phyloP scores from a whole-genome alignment of 495 filamentous ascomycete species.

The Paragyromitra xinjiangensis region DNA sequence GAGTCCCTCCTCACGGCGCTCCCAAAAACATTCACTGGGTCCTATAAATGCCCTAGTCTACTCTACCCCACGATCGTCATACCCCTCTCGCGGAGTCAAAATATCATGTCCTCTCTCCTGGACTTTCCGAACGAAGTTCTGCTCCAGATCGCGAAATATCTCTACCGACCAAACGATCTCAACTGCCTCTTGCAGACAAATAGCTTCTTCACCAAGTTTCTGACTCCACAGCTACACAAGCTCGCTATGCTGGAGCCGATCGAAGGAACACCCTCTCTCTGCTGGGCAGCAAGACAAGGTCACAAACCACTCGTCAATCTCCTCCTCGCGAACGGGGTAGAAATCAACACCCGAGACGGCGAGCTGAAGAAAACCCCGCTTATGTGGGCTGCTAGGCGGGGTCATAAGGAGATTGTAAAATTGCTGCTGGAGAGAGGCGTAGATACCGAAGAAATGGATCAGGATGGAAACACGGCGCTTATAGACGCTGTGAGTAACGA shows the following conservation, averaged over 20 bases:
- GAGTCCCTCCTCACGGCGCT: too few relatives aligned
- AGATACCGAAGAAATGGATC: not conserved
- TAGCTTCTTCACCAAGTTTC: not conserved
- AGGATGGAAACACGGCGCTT: not conserved
- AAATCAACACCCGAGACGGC: not conserved
- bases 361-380: not conserved
- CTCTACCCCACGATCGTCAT: not conserved
- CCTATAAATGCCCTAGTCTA: too few relatives aligned
- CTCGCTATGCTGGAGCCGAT: not conserved
- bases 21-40: too few relatives aligned
- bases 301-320: not conserved
- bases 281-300: not conserved
- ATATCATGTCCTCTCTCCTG: not conserved
- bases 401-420: not conserved
- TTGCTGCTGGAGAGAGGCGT: not conserved
- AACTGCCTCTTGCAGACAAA: constrained; percentile 4
- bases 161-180: not conserved
- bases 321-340: not conserved
- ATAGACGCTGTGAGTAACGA: constrained; percentile 3
- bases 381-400: not conserved
- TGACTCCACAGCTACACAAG: not conserved
- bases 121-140: constrained; percentile 16
- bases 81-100: not conserved
- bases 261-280: not conserved
- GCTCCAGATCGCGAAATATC: not conserved